Evolutionary conservation across 371 early-diverging fungal genomes (phyloP).

Genomic region (Haplosporangium sp.): DNA sequence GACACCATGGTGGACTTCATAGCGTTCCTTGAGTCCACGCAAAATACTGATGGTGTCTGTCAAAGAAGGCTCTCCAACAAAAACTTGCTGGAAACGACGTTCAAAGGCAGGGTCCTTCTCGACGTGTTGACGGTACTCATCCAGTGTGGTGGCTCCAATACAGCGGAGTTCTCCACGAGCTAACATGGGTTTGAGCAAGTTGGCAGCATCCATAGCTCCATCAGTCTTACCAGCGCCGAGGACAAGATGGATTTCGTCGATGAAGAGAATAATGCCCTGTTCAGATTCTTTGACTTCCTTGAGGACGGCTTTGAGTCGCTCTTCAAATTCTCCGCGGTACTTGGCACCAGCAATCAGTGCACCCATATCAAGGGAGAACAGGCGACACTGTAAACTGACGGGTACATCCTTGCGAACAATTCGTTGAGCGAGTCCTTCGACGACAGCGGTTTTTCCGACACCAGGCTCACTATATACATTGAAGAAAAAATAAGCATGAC

Average conservation of each 20-base stretch:
- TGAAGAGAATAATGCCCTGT: conserved; percentile 95
- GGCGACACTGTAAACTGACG: conserved; percentile 82
- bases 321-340: conserved; percentile 99
- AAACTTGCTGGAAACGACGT: conserved; percentile 89
- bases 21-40: conserved; percentile 86
- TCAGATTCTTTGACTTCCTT: conserved; percentile 95
- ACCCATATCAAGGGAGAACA: conserved; percentile 97
- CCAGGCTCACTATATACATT: conserved; percentile 79
- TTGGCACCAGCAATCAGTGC: conserved; percentile 93
- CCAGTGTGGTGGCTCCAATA: conserved; percentile 92
- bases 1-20: conserved; percentile 90
- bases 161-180: conserved; percentile 88
- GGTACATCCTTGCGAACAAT: conserved; percentile 97
- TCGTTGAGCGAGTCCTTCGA: conserved; percentile 96
- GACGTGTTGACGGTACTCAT: conserved; percentile 83
- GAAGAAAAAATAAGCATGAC: conserved; percentile 77
- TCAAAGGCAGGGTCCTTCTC: conserved; percentile 94
- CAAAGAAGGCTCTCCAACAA: conserved; percentile 86
- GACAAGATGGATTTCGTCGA: conserved; percentile 99
- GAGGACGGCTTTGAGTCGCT: conserved; percentile 96
- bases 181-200: conserved; percentile 91
- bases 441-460: conserved; percentile 96
- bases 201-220: conserved; percentile 94
- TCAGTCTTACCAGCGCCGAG: conserved; percentile 93
- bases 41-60: conserved; percentile 87